phyloP scores from a whole-genome alignment of 164 flowering plant species.

The Vitis labrusca region DNA sequence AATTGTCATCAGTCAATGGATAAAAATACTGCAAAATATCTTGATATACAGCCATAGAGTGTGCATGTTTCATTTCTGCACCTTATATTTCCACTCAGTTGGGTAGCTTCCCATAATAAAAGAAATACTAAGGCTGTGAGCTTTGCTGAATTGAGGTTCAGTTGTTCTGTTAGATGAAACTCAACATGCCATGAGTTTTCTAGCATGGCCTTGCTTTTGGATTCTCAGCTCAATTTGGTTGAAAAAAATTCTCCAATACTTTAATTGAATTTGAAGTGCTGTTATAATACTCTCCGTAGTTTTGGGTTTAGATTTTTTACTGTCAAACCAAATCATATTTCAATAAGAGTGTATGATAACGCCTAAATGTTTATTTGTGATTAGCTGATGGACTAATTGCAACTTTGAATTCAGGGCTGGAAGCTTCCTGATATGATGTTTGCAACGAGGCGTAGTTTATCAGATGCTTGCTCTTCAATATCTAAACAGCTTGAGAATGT shows the following conservation, averaged over 20 bases:
- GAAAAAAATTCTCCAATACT: no score
- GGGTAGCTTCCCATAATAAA: background rate
- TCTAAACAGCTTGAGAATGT: conserved; percentile 78
- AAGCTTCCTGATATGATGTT: conserved; percentile 89
- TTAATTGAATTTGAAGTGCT: no score
- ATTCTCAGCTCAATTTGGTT: background rate
- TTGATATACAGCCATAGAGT: background rate
- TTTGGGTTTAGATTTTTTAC: background rate
- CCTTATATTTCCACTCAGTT: background rate
- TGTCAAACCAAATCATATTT: background rate
- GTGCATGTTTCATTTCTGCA: background rate
- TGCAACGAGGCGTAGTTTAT: conserved; percentile 78
- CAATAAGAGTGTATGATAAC: background rate
- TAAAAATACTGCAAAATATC: background rate
- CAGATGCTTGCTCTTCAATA: conserved; percentile 67
- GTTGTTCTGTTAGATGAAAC: no score
- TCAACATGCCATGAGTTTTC: background rate
- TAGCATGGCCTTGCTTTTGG: background rate
- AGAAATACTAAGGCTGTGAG: background rate
- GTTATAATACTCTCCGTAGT: no score
- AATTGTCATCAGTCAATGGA: background rate
- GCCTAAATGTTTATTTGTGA: background rate
- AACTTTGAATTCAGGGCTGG: conserved; percentile 74
- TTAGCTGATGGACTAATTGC: background rate
- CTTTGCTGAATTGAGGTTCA: no score